These are phyloP conservation scores for Senecio squalidus DNA, from an alignment of 140 eudicot genomes.

Conservation along the genomic window DNA sequence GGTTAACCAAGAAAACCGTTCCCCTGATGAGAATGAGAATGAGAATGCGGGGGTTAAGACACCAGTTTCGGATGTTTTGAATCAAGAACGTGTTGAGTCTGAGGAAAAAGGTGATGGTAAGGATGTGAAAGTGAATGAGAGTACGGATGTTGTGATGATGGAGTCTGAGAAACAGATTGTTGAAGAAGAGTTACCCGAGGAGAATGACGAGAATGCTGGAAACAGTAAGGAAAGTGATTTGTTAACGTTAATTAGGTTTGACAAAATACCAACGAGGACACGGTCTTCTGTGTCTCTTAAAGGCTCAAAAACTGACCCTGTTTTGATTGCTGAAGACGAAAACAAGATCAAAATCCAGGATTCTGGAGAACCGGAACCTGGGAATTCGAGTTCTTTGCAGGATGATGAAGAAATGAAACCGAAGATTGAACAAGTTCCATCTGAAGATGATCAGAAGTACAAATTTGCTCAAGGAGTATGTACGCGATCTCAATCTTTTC, in stretches of 20 bases:
- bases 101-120: conserved; percentile 26
- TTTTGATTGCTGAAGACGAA: conserved; percentile 32
- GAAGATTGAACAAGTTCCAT: conserved; percentile 18
- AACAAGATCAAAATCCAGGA: conserved; percentile 21
- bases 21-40: conserved; percentile 25
- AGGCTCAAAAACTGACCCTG: conserved; percentile 42
- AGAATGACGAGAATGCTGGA: conserved; percentile 19
- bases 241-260: conserved; percentile 42
- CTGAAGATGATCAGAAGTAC: conserved; percentile 30
- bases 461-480: conserved; percentile 29
- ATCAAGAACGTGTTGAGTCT: conserved; percentile 25
- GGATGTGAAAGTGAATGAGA: conserved; percentile 10
- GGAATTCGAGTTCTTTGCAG: conserved; percentile 22
- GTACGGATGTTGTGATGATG: conserved; percentile 25
- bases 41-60: conserved; percentile 20
- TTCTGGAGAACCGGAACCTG: conserved; percentile 22
- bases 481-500: conserved; percentile 38
- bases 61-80: conserved; percentile 19
- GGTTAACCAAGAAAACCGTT: too few species aligned
- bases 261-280: conserved; percentile 64
- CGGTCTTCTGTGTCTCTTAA: conserved; percentile 54
- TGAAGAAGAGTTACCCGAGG: conserved; percentile 25
- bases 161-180: conserved; percentile 38
- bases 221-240: conserved; percentile 34
- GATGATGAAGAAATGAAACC: conserved; percentile 31